Evolutionary conservation across 2,329 filamentous ascomycete genomes (phyloP), one percentile per base, ranked within the genome.

Genomic region (Fusarium sulawesiense): DNA sequence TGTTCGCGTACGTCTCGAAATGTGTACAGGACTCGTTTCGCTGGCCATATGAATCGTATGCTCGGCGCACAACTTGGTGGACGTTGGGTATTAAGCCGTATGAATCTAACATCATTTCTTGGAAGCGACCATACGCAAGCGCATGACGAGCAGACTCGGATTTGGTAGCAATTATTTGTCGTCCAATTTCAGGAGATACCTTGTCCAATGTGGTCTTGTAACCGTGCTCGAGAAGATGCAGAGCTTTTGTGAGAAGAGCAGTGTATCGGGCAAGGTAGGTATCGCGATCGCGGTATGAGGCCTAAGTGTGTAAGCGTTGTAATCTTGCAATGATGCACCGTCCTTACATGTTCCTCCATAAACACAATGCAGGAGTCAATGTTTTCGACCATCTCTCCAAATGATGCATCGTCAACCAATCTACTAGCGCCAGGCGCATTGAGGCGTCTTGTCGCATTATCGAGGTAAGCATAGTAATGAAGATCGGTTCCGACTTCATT

Each of bases 391-490:
- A 98, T 97, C 56, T 97, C 93, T 4, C 92, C 90, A 76, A 98
- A 98, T 46, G 92, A 92, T 53, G 91, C 90, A 60, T 91, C 91
- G 47, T 94, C 92, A 18, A 98, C 94, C 58, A 97, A 85, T 60
- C 91, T 93, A 50, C 93, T 91, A 21, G 95, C 94, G 2, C 94
- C 94, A 0, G 96, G 94, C 1, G 94, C 94, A 83, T 98, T 98
- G 61, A 99, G 88, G 16, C 94, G 88, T 58, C 94, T 88, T 1
- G 94, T 97, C 64, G 95, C 94, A 48, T 91, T 94, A 70, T 99
- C 96, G 8, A 99, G 86, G 77, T 97, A 98, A 21, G 92, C 89
- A 79, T 99, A 99, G 80, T 97, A 98, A 76, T 94, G 91, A n/a
- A 98, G 84, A 73, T 98, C 97, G 25, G 93, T 92, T 27, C 93